These are phyloP conservation scores for Fusarium pseudonygamai DNA, from an alignment of 2,329 filamentous ascomycete genomes.

Conservation along the genomic window DNA sequence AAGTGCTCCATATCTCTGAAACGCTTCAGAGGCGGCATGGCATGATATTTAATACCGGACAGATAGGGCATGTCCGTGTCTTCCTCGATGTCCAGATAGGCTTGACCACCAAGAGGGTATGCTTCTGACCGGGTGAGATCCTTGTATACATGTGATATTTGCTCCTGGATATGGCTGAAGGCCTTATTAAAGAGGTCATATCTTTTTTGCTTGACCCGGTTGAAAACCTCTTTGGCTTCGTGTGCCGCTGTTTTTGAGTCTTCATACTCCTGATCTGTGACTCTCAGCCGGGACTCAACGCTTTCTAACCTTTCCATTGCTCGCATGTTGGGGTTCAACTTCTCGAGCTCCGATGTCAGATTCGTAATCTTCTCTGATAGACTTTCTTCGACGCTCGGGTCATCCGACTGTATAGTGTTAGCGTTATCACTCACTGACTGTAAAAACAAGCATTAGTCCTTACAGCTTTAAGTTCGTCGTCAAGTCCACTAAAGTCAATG, in stretches of 20 bases:
- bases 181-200: constrained; percentile 95
- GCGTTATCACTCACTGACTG: constrained; percentile 4
- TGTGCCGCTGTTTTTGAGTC: constrained; percentile 79
- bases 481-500: constrained; percentile 83
- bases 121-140: constrained; percentile 89
- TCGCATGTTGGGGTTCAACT: constrained; percentile 96
- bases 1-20: constrained; percentile 99
- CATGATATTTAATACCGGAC: constrained; percentile 96
- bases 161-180: constrained; percentile 92
- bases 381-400: constrained; percentile 75
- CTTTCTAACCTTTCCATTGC: constrained; percentile 90
- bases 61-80: constrained; percentile 97
- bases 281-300: constrained; percentile 82
- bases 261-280: constrained; percentile 90
- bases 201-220: constrained; percentile 81
- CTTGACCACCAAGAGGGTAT: constrained; percentile 91
- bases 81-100: constrained; percentile 90
- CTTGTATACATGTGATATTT: constrained; percentile 93
- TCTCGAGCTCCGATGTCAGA: constrained; percentile 83
- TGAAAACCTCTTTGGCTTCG: constrained; percentile 83
- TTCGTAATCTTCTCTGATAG: constrained; percentile 81
- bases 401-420: constrained; percentile 66
- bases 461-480: constrained; percentile 83
- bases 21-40: constrained; percentile 97
- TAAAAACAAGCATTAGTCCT: constrained; percentile 44